Evolutionary conservation across 2,329 filamentous ascomycete genomes (phyloP).

Genomic region (Colletotrichum ledebouriae): DNA sequence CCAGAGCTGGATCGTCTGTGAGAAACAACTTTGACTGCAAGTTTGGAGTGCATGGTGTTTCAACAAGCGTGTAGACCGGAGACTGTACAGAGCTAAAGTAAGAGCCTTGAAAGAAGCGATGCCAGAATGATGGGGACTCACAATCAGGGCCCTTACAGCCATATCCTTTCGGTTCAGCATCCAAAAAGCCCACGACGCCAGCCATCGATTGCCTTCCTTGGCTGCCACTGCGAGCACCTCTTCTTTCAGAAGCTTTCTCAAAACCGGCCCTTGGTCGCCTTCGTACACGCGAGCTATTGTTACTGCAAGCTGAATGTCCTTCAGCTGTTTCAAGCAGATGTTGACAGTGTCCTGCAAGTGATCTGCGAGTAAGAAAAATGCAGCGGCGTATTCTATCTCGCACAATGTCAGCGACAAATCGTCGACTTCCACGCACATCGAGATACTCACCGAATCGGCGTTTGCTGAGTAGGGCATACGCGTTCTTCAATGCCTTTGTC

Average conservation of each 20-base stretch:
- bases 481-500: constrained; percentile 93
- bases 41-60: constrained; percentile 76
- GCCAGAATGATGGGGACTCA: constrained; percentile 57
- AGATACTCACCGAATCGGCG: constrained; percentile 78
- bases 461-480: constrained; percentile 93
- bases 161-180: constrained; percentile 86
- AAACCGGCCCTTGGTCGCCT: constrained; percentile 81
- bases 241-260: constrained; percentile 82
- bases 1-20: constrained; percentile 89
- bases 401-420: constrained; percentile 57
- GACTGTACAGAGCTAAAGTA: constrained; percentile 64
- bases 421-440: constrained; percentile 9
- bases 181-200: constrained; percentile 96
- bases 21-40: constrained; percentile 84
- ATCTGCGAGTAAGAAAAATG: constrained; percentile 94
- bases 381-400: constrained; percentile 86
- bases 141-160: constrained; percentile 86
- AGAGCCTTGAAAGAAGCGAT: not conserved
- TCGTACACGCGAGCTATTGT: constrained; percentile 90
- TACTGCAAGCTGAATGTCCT: constrained; percentile 90
- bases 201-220: constrained; percentile 89
- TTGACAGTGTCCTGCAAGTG: constrained; percentile 87
- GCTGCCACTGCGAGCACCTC: constrained; percentile 83
- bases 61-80: constrained; percentile 81
- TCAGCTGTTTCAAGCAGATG: constrained; percentile 87